These are phyloP conservation scores for Hypoxylon rickii DNA, from an alignment of 495 filamentous ascomycete genomes.

Conservation along the genomic window DNA sequence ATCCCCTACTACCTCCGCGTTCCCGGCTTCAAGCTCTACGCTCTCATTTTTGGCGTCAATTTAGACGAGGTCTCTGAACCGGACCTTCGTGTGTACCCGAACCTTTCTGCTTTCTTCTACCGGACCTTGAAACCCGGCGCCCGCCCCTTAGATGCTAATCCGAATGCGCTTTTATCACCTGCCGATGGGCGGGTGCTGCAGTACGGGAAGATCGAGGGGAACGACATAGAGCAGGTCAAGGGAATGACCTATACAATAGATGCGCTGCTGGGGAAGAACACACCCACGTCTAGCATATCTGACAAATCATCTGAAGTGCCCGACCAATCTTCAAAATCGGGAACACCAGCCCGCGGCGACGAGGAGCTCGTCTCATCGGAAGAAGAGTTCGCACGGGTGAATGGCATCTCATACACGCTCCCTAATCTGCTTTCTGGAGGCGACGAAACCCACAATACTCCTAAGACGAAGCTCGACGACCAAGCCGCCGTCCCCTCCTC, in stretches of 20 bases:
- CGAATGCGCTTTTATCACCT: slow-evolving; percentile 78
- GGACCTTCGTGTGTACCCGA: slow-evolving; percentile 87
- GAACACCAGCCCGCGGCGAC: slow-evolving; percentile 41
- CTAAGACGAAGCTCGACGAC: slow-evolving; percentile 50
- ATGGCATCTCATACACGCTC: slow-evolving; percentile 95
- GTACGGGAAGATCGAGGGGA: slow-evolving; percentile 86
- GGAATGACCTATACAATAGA: slow-evolving; percentile 97
- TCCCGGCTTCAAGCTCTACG: slow-evolving; percentile 94
- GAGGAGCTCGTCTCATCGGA: slow-evolving; percentile 73
- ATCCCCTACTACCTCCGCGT: slow-evolving; percentile 89
- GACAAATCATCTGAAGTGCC: slow-evolving; percentile 21
- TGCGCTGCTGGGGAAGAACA: slow-evolving; percentile 76
- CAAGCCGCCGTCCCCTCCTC: slow-evolving; percentile 60
- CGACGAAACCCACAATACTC: slow-evolving; percentile 46
- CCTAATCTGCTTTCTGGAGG: slow-evolving; percentile 79
- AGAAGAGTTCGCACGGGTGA: slow-evolving; percentile 92
- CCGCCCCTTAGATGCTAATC: slow-evolving; percentile 83
- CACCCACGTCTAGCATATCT: slow-evolving; percentile 49
- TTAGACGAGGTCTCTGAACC: slow-evolving; percentile 84
- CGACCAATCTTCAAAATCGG: slow-evolving; percentile 23
- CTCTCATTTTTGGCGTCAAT: slow-evolving; percentile 91
- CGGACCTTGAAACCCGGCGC: slow-evolving; percentile 86
- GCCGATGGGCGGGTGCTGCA: slow-evolving; percentile 90
- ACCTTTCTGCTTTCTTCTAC: slow-evolving; percentile 97
- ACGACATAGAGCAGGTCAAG: slow-evolving; percentile 98